Conservation (phyloP, 2,329 filamentous ascomycete genomes). For the Tolypocladium endophyticum region DNA sequence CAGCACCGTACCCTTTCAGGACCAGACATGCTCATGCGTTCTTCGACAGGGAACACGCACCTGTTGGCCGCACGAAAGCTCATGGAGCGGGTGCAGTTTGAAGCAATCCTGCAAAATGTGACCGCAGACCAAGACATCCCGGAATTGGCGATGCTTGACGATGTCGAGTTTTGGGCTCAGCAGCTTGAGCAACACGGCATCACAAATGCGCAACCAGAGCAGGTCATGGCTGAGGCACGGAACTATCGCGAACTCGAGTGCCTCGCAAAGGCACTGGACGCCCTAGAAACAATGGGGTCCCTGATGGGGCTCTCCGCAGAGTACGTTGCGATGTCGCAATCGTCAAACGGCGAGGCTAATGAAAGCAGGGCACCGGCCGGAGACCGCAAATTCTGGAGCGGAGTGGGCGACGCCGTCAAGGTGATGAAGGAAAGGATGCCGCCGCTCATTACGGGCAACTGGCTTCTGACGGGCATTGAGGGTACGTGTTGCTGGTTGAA, state of each 20-base stretch:
- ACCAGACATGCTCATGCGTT: background rate
- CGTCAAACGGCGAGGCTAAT: slow-evolving; percentile 14
- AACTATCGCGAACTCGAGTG: slow-evolving; percentile 60
- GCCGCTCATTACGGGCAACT: slow-evolving; percentile 49
- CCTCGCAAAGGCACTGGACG: slow-evolving; percentile 54
- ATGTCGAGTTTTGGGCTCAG: slow-evolving; percentile 28
- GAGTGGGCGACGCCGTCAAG: slow-evolving; percentile 44
- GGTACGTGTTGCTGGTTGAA: slow-evolving; percentile 29
- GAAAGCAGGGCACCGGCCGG: slow-evolving; percentile 17
- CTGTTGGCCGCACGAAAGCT: slow-evolving; percentile 45
- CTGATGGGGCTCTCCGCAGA: slow-evolving; percentile 39
- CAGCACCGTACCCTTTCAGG: background rate
- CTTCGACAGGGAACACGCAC: slow-evolving; percentile 31
- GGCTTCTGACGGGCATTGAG: slow-evolving; percentile 46
- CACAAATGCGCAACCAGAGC: slow-evolving; percentile 24
- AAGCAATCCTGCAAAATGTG: slow-evolving; percentile 33
- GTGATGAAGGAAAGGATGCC: slow-evolving; percentile 44
- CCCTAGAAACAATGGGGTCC: slow-evolving; percentile 55
- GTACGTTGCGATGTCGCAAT: slow-evolving; percentile 27
- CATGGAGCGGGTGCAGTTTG: slow-evolving; percentile 38
- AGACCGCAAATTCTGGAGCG: slow-evolving; percentile 40
- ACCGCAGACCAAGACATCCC: slow-evolving; percentile 22
- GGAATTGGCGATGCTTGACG: slow-evolving; percentile 27
- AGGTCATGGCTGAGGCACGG: slow-evolving; percentile 43
- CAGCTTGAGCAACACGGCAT: slow-evolving; percentile 24